phyloP scores from a whole-genome alignment of 139 green algal genomes.

The Micractinium sp. region DNA sequence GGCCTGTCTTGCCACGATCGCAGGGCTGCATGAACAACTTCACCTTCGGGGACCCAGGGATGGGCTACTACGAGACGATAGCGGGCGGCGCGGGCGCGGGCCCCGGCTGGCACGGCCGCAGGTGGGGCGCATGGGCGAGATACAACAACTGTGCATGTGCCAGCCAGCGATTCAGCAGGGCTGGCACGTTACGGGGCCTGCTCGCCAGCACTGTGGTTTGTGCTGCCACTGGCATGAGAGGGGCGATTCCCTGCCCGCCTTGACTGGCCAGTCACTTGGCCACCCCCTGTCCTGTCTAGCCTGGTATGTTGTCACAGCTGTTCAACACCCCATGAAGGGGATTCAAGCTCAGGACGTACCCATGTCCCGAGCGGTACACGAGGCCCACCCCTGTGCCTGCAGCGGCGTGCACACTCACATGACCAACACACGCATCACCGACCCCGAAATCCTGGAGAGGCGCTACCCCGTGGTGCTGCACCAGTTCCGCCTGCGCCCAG shows the following conservation, averaged over 20 bases:
- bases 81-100: constrained; percentile 92
- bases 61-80: constrained; percentile 99
- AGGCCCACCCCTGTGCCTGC: neutral
- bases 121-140: neutral
- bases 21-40: constrained; percentile 99
- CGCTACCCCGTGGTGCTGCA: constrained; percentile 91
- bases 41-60: constrained; percentile 91
- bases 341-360: too few relatives aligned
- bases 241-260: too few relatives aligned
- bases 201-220: neutral
- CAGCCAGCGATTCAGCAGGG: too few relatives aligned
- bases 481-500: constrained; percentile 81
- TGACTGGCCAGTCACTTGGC: too few relatives aligned
- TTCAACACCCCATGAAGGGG: too few relatives aligned
- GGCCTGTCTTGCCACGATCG: too few relatives aligned
- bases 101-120: constrained; percentile 85
- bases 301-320: too few relatives aligned
- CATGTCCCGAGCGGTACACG: too few relatives aligned
- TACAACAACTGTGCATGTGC: neutral
- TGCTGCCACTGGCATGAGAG: too few relatives aligned
- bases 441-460: constrained; percentile 94
- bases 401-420: constrained; percentile 98
- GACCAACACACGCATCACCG: constrained; percentile 99
- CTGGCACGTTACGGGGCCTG: neutral
- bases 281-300: too few relatives aligned